Evolutionary conservation across 148 eudicot genomes (phyloP), one percentile per base, ranked within the genome.

Genomic region (Camellia japonica): DNA sequence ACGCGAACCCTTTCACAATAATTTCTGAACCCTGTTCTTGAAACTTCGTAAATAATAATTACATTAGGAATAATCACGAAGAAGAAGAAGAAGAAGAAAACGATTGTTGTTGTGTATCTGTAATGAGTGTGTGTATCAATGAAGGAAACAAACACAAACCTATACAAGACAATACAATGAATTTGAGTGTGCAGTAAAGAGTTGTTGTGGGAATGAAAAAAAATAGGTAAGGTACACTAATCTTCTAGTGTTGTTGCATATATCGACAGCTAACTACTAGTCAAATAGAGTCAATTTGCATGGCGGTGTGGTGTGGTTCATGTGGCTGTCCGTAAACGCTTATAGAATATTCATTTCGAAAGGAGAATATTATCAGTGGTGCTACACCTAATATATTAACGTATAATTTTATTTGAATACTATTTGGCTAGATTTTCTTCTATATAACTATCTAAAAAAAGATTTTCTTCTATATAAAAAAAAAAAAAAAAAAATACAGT

Each of bases 331-430:
- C 23, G 6, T 43, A 14, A 30, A 30, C 38, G 38, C 38, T 18
- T 16, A 11, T 47, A 38, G 74, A 70, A 70, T 70, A 70, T 70
- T 49, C 74, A 70, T 19, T 70, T 70, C 56, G 74, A 18, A 70
- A 15, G 38, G n/a, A 47, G 56, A 16, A 47, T 47, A 71, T 47
- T 16, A 9, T 42, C 16, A 11, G 69, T 4, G 5, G 14, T 42
- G 71, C 38, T 67, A 12, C 15, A 12, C 38, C 1, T 30, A 30
- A 30, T 30, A 30, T 30, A 30, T 30, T 30, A 30, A 30, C 1
- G 38, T 30, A 30, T 30, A 30, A 30, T 30, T 30, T 30, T 30
- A 30, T 30, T 30, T 30, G 38, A 30, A 30, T 30, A 30, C 38
- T 30, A 30, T 30, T 30, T 30, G 38, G 38, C 38, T 30, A 30